A percentile compares a stretch with the other conserved stretches of the same genome.
These are phyloP conservation scores for Symbiodinium pilosum DNA, from an alignment of 73 alveolate genomes.

Conservation along the genomic window DNA sequence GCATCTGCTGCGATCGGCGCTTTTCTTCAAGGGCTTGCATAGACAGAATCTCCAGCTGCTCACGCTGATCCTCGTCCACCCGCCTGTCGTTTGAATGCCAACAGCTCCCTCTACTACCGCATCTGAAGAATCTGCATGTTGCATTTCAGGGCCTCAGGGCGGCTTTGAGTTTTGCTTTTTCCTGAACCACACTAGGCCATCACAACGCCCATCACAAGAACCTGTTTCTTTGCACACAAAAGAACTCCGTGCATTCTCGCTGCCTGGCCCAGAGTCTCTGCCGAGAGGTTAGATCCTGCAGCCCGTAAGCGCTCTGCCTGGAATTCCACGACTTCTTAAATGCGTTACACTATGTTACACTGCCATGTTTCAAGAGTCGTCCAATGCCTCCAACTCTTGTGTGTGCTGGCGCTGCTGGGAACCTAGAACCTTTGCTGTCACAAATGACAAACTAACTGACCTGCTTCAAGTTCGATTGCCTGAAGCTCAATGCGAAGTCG, in stretches of 20 bases:
- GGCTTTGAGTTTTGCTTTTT: neutral
- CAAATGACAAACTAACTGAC: no score
- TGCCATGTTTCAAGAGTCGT: neutral
- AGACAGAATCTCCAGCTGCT: conserved; percentile 6
- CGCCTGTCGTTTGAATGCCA: conserved; percentile 7
- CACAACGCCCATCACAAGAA: no score
- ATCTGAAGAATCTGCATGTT: no score
- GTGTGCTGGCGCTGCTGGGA: conserved; percentile 57
- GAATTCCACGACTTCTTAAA: neutral
- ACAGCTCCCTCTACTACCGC: no score
- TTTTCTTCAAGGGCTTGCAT: conserved; percentile 2
- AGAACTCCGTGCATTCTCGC: neutral
- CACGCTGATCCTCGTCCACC: conserved; percentile 39
- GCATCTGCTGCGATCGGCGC: neutral
- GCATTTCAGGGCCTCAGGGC: neutral
- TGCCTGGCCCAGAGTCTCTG: conserved; percentile 17
- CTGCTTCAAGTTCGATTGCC: neutral
- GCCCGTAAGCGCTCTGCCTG: conserved; percentile 44
- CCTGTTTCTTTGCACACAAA: neutral
- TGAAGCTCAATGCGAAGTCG: conserved; percentile 64
- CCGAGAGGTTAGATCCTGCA: conserved; percentile 25
- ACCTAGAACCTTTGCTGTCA: neutral
- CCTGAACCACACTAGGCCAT: no score
- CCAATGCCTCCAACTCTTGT: conserved; percentile 19
- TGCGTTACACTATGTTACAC: neutral